phyloP scores from a whole-genome alignment of 1,284 basidiomycete genomes.

The Apiotrichum porosum region DNA sequence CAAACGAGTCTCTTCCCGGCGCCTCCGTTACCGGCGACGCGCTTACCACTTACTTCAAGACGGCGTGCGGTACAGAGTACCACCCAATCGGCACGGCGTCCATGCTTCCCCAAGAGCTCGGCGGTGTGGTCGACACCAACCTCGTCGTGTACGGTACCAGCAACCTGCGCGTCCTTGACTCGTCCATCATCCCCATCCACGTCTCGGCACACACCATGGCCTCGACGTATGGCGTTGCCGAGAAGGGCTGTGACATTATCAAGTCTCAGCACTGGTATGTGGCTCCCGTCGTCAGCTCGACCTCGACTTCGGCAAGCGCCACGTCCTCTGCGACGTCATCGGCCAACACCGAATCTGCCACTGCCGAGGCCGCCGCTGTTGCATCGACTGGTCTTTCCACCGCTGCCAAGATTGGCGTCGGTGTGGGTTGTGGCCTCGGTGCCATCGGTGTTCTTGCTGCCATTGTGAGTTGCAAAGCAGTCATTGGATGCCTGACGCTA shows the following conservation, averaged over 20 bases:
- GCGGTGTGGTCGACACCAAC: slow-evolving; percentile 63
- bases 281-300: neutral
- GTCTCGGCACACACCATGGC: slow-evolving; percentile 48
- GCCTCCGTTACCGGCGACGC: slow-evolving; percentile 16
- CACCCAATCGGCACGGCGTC: slow-evolving; percentile 62
- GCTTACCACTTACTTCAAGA: slow-evolving; percentile 37
- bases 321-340: slow-evolving; percentile 1
- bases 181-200: slow-evolving; percentile 51
- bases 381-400: slow-evolving; percentile 8
- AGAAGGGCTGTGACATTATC: slow-evolving; percentile 62
- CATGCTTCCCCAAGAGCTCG: slow-evolving; percentile 59
- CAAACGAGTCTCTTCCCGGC: slow-evolving; percentile 25
- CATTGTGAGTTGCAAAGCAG: slow-evolving; percentile 13
- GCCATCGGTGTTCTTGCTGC: slow-evolving; percentile 28
- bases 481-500: neutral
- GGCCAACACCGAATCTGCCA: slow-evolving; percentile 1
- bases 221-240: slow-evolving; percentile 64
- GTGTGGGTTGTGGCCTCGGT: slow-evolving; percentile 35
- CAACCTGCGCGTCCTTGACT: slow-evolving; percentile 53
- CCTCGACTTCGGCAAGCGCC: neutral
- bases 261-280: slow-evolving; percentile 30
- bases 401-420: slow-evolving; percentile 40
- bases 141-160: slow-evolving; percentile 60
- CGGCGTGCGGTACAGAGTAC: slow-evolving; percentile 48
- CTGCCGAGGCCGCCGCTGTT: neutral